Conservation (phyloP, 2,329 filamentous ascomycete species). For the Pseudogymnoascus sp. region DNA sequence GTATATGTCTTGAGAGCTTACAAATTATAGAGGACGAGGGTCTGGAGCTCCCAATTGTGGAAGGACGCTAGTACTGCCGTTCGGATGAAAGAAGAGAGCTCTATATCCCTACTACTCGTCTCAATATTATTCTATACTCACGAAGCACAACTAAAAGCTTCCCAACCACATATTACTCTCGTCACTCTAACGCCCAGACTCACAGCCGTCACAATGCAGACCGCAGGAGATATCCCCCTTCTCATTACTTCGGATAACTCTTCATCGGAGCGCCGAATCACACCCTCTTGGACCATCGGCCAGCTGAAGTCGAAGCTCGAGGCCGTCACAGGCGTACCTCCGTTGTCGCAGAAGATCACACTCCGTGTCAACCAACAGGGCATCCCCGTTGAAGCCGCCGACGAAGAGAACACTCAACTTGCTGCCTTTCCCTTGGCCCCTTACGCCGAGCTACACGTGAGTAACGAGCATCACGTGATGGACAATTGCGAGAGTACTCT, state of each 20-base stretch:
- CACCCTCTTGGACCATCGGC: conserved; percentile 81
- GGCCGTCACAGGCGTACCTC: conserved; percentile 84
- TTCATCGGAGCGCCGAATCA: conserved; percentile 81
- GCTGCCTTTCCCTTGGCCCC: conserved; percentile 58
- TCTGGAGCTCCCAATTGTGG: neutral
- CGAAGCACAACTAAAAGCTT: neutral
- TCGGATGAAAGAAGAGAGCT: conserved; percentile 2
- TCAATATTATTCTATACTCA: neutral
- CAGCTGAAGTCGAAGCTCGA: conserved; percentile 83
- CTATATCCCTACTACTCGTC: neutral
- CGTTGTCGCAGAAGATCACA: conserved; percentile 64
- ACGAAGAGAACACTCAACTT: conserved; percentile 64
- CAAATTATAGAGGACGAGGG: neutral
- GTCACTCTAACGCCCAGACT: neutral
- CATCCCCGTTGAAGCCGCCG: conserved; percentile 56
- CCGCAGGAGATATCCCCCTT: conserved; percentile 66
- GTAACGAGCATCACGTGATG: conserved; percentile 29
- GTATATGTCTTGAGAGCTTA: neutral
- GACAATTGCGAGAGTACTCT: neutral
- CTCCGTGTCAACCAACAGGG: conserved; percentile 58
- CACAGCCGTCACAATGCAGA: conserved; percentile 23
- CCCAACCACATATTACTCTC: neutral
- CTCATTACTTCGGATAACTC: conserved; percentile 67
- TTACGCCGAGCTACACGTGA: conserved; percentile 74
- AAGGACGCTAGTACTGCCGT: neutral